A percentile compares a stretch with the other conserved stretches of the same genome.
phyloP scores from a whole-genome alignment of 352 stramenopile species.

The Globisporangium emineosum region DNA sequence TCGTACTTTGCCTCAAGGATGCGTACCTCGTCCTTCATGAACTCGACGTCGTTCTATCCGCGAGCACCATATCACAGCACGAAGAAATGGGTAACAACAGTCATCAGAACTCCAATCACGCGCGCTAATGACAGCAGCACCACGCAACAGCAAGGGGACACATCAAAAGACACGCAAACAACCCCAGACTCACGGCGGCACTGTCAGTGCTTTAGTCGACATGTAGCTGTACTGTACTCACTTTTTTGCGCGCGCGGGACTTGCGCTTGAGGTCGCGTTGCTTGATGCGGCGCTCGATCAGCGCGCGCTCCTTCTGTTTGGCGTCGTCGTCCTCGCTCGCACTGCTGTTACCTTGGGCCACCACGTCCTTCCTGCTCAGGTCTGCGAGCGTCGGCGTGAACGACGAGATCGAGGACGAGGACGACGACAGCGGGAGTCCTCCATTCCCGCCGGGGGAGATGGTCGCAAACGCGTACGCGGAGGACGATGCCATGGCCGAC shows the following conservation, averaged over 20 bases:
- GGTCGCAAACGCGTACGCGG: conserved; percentile 16
- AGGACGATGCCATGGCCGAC: not conserved
- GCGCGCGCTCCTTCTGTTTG: not conserved
- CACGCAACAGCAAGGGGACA: not conserved
- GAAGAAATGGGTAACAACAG: too few species aligned
- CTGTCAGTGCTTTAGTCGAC: too few species aligned
- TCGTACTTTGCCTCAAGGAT: conserved; percentile 35
- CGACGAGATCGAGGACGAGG: not conserved
- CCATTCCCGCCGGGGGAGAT: conserved; percentile 1
- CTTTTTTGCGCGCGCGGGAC: conserved; percentile 20
- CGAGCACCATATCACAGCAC: too few species aligned
- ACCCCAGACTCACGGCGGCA: not conserved
- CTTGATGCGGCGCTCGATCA: conserved; percentile 18
- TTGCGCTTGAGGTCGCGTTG: conserved; percentile 22
- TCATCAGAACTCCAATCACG: too few species aligned
- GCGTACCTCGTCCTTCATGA: conserved; percentile 37
- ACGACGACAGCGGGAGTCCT: not conserved
- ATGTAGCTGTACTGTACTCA: too few species aligned
- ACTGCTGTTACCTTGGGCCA: too few species aligned
- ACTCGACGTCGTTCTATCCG: conserved; percentile 40
- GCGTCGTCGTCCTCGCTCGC: not conserved
- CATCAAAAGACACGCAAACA: not conserved
- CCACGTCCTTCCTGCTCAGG: not conserved
- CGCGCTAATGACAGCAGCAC: too few species aligned
- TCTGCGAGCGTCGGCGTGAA: not conserved